A percentile compares a stretch with the other conserved stretches of the same genome.
Conservation (phyloP, 192 early-diverging fungal species). For the Backusella macrospora region DNA sequence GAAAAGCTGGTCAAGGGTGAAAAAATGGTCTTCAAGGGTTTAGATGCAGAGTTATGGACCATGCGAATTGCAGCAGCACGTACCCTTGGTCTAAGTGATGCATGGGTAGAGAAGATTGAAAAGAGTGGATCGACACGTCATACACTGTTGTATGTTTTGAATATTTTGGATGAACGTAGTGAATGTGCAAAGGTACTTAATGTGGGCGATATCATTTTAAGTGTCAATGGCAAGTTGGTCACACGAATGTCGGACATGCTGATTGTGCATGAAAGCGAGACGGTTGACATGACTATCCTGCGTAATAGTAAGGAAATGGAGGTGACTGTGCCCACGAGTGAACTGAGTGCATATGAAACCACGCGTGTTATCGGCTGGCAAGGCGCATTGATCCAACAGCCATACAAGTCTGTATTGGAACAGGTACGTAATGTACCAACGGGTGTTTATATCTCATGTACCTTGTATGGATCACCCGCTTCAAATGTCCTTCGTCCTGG, state of each 20-base stretch:
- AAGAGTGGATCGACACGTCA: constrained; percentile 50
- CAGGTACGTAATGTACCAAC: constrained; percentile 65
- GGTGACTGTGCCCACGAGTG: constrained; percentile 67
- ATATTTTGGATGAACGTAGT: constrained; percentile 59
- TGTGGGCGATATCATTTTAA: constrained; percentile 71
- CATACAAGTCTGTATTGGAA: constrained; percentile 69
- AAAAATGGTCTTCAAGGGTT: constrained; percentile 55
- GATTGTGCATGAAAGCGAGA: constrained; percentile 47
- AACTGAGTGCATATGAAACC: constrained; percentile 58
- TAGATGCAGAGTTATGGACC: constrained; percentile 66
- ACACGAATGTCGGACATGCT: constrained; percentile 64
- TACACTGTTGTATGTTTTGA: constrained; percentile 59
- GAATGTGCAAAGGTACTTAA: constrained; percentile 56
- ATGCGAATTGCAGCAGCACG: constrained; percentile 63
- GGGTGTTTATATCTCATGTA: constrained; percentile 65
- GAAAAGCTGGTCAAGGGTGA: constrained; percentile 51
- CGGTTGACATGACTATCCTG: constrained; percentile 54
- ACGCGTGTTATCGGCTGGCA: constrained; percentile 80
- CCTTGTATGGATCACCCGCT: constrained; percentile 66
- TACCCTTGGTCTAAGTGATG: constrained; percentile 59
- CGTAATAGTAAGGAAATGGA: constrained; percentile 71
- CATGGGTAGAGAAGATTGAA: constrained; percentile 63
- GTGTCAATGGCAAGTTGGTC: constrained; percentile 64
- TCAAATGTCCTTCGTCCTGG: constrained; percentile 60
- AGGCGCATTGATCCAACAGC: constrained; percentile 77